These are phyloP conservation scores for Nicotiana obtusifolia DNA, from an alignment of 257 asterid genomes.

Conservation along the genomic window DNA sequence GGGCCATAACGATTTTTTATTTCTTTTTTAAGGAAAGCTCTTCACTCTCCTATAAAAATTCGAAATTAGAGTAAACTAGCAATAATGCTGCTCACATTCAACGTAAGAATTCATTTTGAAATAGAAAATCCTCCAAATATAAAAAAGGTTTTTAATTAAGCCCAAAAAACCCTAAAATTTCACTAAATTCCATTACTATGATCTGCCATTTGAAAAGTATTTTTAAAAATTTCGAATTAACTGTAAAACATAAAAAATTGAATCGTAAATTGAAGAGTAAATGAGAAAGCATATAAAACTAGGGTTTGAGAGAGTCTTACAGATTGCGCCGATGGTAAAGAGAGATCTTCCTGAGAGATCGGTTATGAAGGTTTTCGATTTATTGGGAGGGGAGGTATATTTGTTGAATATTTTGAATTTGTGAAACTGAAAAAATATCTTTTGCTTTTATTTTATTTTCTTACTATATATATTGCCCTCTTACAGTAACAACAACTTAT, in stretches of 20 bases:
- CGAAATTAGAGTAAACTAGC: neutral
- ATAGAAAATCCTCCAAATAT: neutral
- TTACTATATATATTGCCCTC: neutral
- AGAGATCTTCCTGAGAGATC: constrained; percentile 9
- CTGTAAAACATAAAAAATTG: neutral
- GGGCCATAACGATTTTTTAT: neutral
- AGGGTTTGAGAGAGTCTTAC: constrained; percentile 38
- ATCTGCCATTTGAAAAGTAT: neutral
- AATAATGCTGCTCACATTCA: neutral
- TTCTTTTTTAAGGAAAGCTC: neutral
- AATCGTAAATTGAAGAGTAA: neutral
- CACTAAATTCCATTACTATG: neutral
- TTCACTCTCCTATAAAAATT: neutral
- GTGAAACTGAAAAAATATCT: neutral
- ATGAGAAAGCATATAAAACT: neutral
- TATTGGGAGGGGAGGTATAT: neutral
- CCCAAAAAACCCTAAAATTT: neutral
- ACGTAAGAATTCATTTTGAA: neutral
- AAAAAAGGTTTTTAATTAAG: neutral
- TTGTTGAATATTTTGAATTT: neutral
- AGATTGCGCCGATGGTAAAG: constrained; percentile 16
- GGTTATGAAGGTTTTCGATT: constrained; percentile 1
- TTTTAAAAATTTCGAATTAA: neutral
- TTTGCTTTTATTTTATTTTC: neutral
- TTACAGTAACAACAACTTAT: no score